Base-by-base conservation (phyloP, 1,284 basidiomycete genomes). In the Tetrapyrgos nigripes region DNA sequence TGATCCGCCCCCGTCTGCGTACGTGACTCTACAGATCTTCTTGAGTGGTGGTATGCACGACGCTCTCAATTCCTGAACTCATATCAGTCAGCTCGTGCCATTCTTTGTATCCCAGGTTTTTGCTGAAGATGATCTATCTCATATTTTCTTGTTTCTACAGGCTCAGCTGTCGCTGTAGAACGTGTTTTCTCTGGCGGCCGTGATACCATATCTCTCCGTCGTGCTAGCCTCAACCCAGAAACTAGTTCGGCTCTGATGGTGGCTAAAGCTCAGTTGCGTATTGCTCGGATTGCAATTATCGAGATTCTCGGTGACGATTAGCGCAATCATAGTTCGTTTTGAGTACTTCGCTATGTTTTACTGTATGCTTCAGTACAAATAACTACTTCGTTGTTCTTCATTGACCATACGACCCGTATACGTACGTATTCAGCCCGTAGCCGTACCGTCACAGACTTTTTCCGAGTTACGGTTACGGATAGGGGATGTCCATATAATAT, bases 11-110 rank as follows among this genome's bases (percentile, higher is more conserved):
- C n/a, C n/a, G n/a, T n/a, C n/a, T n/a, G n/a, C n/a, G n/a, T n/a
- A n/a, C n/a, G n/a, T 35, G 28, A 64, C 26, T 50, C 48, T 2
- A 62, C 59, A 47, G 50, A 66, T 46, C 66, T 63, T 17, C 45
- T 69, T 19, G 27, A 62, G 10, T 70, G 64, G 65, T 69, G 65
- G 68, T 51, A 58, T 28, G 52, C 60, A 3, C 43, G 55, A 13
- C 50, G 44, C 2, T 47, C 51, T 19, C 64, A 67, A 43, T 69
- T 65, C 46, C 63, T 63, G n/a, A 64, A 63, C 27, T 48, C 65
- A 9, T 62, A 45, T 19, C 43, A 31, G 3, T 48, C 60, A 21
- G 59, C 59, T 29, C 35, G 19, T 27, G 52, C 58, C 47, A 45
- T 58, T 14, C 31, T 65, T 11, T 43, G 45, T 37, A 59, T 55